phyloP scores from a whole-genome alignment of 495 filamentous ascomycete genomes.

The Ascobolus immersus region DNA sequence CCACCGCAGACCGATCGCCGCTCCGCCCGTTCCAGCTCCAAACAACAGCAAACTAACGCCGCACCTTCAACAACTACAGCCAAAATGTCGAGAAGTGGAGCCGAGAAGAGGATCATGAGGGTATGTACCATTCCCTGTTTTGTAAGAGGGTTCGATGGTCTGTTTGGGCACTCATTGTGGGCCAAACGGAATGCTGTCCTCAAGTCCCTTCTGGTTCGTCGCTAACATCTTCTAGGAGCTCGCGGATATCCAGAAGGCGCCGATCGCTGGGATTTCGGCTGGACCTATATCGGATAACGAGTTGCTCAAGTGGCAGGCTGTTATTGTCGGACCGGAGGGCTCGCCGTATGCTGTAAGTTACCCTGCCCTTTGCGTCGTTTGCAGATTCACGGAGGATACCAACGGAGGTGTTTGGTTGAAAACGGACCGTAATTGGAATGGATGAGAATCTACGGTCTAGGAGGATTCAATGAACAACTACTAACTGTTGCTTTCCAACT shows the following conservation, averaged over 20 bases:
- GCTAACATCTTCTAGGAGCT: background rate
- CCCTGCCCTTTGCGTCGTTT: background rate
- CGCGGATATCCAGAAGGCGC: background rate
- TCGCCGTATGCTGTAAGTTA: conserved; percentile 43
- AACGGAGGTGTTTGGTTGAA: background rate
- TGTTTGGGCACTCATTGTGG: no score
- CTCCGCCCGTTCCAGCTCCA: no score
- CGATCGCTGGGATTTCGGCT: background rate
- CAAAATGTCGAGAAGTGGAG: no score
- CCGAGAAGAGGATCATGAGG: no score
- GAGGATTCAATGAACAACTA: background rate
- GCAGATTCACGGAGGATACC: conserved; percentile 3
- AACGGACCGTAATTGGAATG: background rate
- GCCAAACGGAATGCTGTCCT: no score
- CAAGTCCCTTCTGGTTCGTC: no score
- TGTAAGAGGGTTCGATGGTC: no score
- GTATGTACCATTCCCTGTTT: no score
- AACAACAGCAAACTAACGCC: no score
- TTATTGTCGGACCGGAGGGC: conserved; percentile 45
- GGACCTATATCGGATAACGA: conserved; percentile 28
- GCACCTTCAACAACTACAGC: no score
- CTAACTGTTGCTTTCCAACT: conserved; percentile 3
- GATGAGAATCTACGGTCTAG: background rate
- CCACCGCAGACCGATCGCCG: no score
- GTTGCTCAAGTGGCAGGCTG: conserved; percentile 61